These are phyloP conservation scores for Bipolaris victoriae DNA, from an alignment of 2,329 filamentous ascomycete species.

Conservation along the genomic window DNA sequence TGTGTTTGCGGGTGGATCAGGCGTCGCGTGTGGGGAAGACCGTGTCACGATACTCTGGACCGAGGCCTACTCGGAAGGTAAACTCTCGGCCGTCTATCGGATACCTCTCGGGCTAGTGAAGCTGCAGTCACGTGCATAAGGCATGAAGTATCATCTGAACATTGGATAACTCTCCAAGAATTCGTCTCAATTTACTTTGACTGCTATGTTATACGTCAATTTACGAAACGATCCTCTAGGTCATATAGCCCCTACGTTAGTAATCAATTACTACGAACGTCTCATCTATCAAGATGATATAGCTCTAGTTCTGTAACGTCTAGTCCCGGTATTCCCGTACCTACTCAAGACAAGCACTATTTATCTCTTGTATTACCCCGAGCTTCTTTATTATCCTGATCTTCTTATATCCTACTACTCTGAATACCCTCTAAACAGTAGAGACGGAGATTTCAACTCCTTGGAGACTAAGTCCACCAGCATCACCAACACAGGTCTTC, in stretches of 20 bases:
- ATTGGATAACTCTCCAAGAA: too few species aligned
- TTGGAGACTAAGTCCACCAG: background rate
- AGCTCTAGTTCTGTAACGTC: background rate
- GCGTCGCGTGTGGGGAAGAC: slow-evolving; percentile 23
- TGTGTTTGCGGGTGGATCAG: slow-evolving; percentile 14
- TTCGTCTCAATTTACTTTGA: too few species aligned
- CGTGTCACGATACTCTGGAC: background rate
- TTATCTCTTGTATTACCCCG: background rate
- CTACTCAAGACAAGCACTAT: background rate
- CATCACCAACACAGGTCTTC: slow-evolving; percentile 11
- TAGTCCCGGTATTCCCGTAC: background rate
- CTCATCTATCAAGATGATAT: background rate
- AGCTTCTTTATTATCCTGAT: background rate
- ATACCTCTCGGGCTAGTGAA: too few species aligned
- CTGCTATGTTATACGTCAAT: too few species aligned
- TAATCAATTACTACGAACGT: background rate
- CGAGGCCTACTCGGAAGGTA: too few species aligned
- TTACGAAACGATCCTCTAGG: too few species aligned
- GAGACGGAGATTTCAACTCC: background rate
- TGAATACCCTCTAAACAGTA: background rate
- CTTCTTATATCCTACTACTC: background rate
- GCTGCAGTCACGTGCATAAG: too few species aligned
- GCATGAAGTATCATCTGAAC: too few species aligned
- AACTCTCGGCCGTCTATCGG: too few species aligned
- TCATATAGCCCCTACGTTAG: background rate